Evolutionary conservation across 805 yeast genomes (phyloP).

Genomic region (Jamesozyma jinghongensis): DNA sequence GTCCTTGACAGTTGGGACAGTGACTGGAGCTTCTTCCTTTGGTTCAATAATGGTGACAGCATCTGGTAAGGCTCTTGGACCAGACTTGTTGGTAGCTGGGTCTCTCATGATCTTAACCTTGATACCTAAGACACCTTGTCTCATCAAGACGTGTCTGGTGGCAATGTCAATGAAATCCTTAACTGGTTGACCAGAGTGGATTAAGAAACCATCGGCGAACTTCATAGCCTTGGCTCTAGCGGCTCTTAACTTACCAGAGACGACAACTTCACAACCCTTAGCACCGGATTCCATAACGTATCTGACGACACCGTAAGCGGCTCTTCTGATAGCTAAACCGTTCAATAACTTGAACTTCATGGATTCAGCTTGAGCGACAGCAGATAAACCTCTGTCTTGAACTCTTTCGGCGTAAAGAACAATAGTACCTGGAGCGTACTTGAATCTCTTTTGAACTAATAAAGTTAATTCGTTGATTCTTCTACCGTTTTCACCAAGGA

Average conservation of each 20-base stretch:
- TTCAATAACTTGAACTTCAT: constrained; percentile 94
- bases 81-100: constrained; percentile 77
- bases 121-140: constrained; percentile 99
- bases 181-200: constrained; percentile 99
- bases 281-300: constrained; percentile 99
- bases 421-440: constrained; percentile 85
- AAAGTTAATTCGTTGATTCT: constrained; percentile 98
- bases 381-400: constrained; percentile 98
- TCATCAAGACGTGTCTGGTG: constrained; percentile 98
- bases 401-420: constrained; percentile 98
- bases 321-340: constrained; percentile 99
- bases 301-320: constrained; percentile 99
- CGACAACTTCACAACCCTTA: constrained; percentile 99
- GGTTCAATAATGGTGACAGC: constrained; percentile 87
- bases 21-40: constrained; percentile 80
- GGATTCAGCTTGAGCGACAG: constrained; percentile 99
- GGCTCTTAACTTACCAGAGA: constrained; percentile 99
- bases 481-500: constrained; percentile 99
- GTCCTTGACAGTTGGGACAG: constrained; percentile 75
- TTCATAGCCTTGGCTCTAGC: constrained; percentile 99
- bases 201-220: constrained; percentile 99
- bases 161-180: constrained; percentile 97
- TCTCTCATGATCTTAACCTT: constrained; percentile 99
- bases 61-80: constrained; percentile 93
- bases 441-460: constrained; percentile 97